Evolutionary conservation across 345 rosid species (phyloP).

Genomic region (Hevea brasiliensis): DNA sequence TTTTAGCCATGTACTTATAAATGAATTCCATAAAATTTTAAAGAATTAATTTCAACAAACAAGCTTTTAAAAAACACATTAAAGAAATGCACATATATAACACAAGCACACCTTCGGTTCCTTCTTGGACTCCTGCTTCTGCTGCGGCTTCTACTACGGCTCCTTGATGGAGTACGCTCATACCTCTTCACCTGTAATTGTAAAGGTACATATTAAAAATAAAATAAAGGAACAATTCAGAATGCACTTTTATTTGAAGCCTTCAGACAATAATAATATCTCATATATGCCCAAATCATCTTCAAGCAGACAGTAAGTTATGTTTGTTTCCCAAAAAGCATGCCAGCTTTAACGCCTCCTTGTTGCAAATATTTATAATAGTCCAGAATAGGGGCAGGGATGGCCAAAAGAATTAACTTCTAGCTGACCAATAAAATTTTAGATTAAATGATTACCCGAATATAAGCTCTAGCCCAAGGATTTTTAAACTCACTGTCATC

Average conservation of each 20-base stretch:
- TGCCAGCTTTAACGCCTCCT: background rate
- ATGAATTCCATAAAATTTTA: too few relatives aligned
- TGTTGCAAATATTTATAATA: background rate
- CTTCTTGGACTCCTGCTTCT: conserved; percentile 61
- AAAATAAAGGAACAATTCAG: background rate
- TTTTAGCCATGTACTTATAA: too few relatives aligned
- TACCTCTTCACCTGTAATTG: conserved; percentile 59
- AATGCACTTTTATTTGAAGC: background rate
- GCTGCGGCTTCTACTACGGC: conserved; percentile 61
- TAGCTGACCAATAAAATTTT: background rate
- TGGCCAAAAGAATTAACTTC: background rate
- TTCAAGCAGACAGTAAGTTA: background rate
- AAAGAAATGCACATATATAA: background rate
- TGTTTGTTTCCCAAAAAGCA: background rate
- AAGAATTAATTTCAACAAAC: too few relatives aligned
- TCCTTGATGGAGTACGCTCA: conserved; percentile 62
- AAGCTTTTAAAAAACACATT: too few relatives aligned
- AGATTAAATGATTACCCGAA: conserved; percentile 45
- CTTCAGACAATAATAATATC: background rate
- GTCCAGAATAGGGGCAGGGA: background rate
- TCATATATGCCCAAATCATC: background rate
- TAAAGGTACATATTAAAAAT: conserved; percentile 5
- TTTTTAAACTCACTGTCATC: conserved; percentile 84
- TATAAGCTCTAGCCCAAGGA: conserved; percentile 79
- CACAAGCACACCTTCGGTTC: conserved; percentile 43